Evolutionary conservation across 306 rosid genomes (phyloP).

Genomic region (Lathyrus aphaca): DNA sequence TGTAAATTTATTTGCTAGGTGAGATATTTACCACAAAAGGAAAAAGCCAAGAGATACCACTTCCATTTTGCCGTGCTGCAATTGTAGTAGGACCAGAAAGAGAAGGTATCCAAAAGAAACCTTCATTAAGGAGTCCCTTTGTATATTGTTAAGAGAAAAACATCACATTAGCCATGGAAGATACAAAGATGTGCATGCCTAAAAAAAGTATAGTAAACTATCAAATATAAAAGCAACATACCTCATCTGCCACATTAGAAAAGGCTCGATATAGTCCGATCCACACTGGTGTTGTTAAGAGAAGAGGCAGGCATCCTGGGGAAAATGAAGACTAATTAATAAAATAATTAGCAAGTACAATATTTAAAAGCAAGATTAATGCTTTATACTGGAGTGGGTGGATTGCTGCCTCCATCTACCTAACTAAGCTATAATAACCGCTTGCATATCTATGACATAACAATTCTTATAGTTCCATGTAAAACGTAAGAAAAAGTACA

Average conservation of each 20-base stretch:
- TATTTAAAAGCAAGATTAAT: conserved; percentile 4
- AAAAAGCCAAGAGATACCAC: conserved; percentile 94
- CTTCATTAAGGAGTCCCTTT: conserved; percentile 96
- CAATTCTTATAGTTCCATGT: conserved; percentile 15
- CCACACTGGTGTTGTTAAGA: conserved; percentile 95
- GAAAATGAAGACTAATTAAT: conserved; percentile 4
- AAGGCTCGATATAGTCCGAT: conserved; percentile 95
- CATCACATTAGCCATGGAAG: conserved; percentile 37
- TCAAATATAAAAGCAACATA: conserved; percentile 36
- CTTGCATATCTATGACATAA: conserved; percentile 24
- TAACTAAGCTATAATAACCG: neutral
- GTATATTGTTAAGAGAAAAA: conserved; percentile 33
- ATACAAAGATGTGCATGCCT: conserved; percentile 23
- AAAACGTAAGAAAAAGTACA: conserved; percentile 6
- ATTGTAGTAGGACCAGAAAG: conserved; percentile 95
- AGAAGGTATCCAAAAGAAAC: conserved; percentile 99
- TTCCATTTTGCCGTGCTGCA: conserved; percentile 85
- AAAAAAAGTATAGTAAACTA: conserved; percentile 6
- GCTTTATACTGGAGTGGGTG: conserved; percentile 10
- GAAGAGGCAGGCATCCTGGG: conserved; percentile 87
- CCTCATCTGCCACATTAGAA: conserved; percentile 97
- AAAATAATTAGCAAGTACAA: conserved; percentile 10
- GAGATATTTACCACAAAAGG: conserved; percentile 80
- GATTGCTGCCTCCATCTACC: conserved; percentile 19
- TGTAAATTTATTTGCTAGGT: conserved; percentile 29